phyloP scores from a whole-genome alignment of 2,329 filamentous ascomycete genomes.

The Botrytis byssoidea region DNA sequence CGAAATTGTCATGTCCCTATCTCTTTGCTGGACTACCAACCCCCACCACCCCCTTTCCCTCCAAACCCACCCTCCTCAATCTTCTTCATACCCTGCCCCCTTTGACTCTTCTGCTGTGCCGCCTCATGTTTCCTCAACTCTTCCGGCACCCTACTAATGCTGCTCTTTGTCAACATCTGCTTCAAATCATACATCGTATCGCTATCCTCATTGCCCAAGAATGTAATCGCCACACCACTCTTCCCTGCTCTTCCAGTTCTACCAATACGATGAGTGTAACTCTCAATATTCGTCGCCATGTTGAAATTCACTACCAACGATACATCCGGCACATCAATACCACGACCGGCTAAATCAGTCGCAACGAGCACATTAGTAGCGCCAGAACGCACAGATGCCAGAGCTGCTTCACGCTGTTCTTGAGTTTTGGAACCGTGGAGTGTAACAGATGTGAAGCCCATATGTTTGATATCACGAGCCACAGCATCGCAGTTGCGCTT shows the following conservation, averaged over 20 bases:
- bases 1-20: neutral
- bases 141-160: slow-evolving; percentile 85
- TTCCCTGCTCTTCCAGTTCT: slow-evolving; percentile 97
- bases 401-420: slow-evolving; percentile 91
- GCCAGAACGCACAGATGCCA: slow-evolving; percentile 79
- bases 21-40: slow-evolving; percentile 5
- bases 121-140: slow-evolving; percentile 86
- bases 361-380: slow-evolving; percentile 86
- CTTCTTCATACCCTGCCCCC: slow-evolving; percentile 47
- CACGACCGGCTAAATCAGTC: slow-evolving; percentile 90
- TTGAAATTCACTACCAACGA: slow-evolving; percentile 97
- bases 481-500: slow-evolving; percentile 98
- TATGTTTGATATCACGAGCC: slow-evolving; percentile 87
- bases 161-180: slow-evolving; percentile 91
- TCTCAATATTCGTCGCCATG: slow-evolving; percentile 91
- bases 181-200: slow-evolving; percentile 93
- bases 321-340: slow-evolving; percentile 96
- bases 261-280: slow-evolving; percentile 94
- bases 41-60: slow-evolving; percentile 39
- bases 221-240: slow-evolving; percentile 93
- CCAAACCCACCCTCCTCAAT: slow-evolving; percentile 44
- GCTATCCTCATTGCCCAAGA: slow-evolving; percentile 83
- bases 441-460: slow-evolving; percentile 87
- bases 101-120: slow-evolving; percentile 75
- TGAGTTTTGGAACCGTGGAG: slow-evolving; percentile 96